phyloP scores from a whole-genome alignment of 768 basidiomycete genomes.

The Collybia sordida region DNA sequence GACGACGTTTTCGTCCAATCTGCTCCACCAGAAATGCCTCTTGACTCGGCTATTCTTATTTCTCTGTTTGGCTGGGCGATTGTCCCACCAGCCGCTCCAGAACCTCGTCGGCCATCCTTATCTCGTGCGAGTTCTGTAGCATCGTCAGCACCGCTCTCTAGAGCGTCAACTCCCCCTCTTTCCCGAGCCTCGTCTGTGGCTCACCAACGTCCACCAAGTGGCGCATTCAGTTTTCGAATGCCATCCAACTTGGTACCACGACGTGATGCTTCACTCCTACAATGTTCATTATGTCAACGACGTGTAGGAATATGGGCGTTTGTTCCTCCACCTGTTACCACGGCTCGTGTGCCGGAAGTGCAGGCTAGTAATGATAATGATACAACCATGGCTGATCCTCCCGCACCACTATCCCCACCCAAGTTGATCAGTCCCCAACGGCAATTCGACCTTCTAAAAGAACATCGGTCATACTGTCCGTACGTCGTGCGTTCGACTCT shows the following conservation, averaged over 20 bases:
- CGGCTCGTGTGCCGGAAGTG: not conserved
- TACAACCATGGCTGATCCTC: slow-evolving; percentile 5
- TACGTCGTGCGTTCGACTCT: slow-evolving; percentile 72
- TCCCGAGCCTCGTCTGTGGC: slow-evolving; percentile 14
- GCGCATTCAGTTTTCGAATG: slow-evolving; percentile 20
- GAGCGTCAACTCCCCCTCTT: slow-evolving; percentile 22
- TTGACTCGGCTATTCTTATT: slow-evolving; percentile 39
- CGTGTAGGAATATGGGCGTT: slow-evolving; percentile 81
- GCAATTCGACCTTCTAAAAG: slow-evolving; percentile 73
- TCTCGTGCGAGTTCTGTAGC: slow-evolving; percentile 31
- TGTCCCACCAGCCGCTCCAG: slow-evolving; percentile 32
- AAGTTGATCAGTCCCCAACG: slow-evolving; percentile 35
- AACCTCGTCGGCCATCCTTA: slow-evolving; percentile 27
- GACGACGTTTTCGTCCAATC: slow-evolving; percentile 15
- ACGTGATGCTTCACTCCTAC: slow-evolving; percentile 53
- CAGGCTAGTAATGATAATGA: not conserved
- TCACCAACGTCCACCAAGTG: slow-evolving; percentile 13
- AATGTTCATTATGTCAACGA: slow-evolving; percentile 74
- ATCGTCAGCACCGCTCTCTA: slow-evolving; percentile 34
- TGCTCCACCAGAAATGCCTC: slow-evolving; percentile 7
- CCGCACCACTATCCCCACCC: slow-evolving; percentile 19
- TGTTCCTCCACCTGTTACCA: slow-evolving; percentile 19
- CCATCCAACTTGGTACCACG: slow-evolving; percentile 20
- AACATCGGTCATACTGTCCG: slow-evolving; percentile 87
- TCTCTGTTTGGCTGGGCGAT: slow-evolving; percentile 54